These are phyloP conservation scores for Penicillium polonicum DNA, from an alignment of 2,329 filamentous ascomycete species.

Conservation along the genomic window DNA sequence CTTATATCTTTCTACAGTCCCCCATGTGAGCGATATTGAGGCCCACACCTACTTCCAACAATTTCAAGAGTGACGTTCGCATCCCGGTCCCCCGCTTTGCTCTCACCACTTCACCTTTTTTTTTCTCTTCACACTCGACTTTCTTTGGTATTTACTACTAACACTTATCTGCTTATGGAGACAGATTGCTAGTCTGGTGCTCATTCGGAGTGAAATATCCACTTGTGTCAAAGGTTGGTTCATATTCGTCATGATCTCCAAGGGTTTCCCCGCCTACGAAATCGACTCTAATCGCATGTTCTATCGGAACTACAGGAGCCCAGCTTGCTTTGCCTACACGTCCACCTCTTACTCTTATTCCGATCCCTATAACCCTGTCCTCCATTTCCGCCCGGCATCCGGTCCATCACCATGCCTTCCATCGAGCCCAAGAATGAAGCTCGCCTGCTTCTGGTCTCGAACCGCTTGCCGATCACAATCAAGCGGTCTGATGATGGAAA, in stretches of 20 bases:
- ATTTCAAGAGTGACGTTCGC: slow-evolving; percentile 5
- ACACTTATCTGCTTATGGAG: background rate
- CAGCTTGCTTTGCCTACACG: background rate
- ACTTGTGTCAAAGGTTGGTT: slow-evolving; percentile 3
- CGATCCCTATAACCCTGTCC: background rate
- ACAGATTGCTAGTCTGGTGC: background rate
- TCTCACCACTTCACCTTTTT: background rate
- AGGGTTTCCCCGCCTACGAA: slow-evolving; percentile 7
- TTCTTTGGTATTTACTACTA: background rate
- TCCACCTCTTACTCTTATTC: background rate
- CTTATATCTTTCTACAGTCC: background rate
- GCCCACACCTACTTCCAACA: slow-evolving; percentile 1
- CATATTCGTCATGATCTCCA: slow-evolving; percentile 6
- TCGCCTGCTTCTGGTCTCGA: slow-evolving; percentile 80
- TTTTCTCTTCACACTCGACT: background rate
- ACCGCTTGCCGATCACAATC: slow-evolving; percentile 93
- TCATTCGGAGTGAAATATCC: slow-evolving; percentile 1
- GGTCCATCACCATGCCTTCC: slow-evolving; percentile 34
- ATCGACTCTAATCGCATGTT: slow-evolving; percentile 2
- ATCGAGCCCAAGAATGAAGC: slow-evolving; percentile 37
- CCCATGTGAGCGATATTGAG: slow-evolving; percentile 24
- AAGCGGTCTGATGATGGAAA: slow-evolving; percentile 88
- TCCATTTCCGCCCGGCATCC: background rate
- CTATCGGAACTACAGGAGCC: background rate
- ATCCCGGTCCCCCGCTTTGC: slow-evolving; percentile 12